These are phyloP conservation scores for Brassica carinata DNA, from an alignment of 345 rosid genomes.

Conservation along the genomic window DNA sequence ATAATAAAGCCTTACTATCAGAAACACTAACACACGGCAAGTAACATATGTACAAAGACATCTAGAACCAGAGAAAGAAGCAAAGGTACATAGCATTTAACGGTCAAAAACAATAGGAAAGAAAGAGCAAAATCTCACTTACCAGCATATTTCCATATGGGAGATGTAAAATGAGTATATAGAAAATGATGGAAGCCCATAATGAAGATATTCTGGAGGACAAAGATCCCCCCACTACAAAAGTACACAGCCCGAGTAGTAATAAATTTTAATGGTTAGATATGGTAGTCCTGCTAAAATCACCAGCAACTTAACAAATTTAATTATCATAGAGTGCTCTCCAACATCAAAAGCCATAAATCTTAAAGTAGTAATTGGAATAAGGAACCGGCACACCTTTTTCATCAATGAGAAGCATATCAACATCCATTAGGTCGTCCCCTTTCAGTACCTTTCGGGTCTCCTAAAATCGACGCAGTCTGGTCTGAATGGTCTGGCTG, in stretches of 20 bases:
- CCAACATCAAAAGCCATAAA: no score
- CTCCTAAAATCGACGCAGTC: no score
- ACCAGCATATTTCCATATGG: conserved; percentile 98
- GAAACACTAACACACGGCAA: conserved; percentile 88
- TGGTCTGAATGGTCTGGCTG: no score
- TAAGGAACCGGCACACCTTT: background rate
- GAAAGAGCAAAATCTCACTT: conserved; percentile 18
- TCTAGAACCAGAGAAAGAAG: conserved; percentile 54
- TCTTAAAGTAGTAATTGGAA: no score
- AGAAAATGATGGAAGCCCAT: conserved; percentile 90
- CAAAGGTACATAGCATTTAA: conserved; percentile 26
- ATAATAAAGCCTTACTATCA: conserved; percentile 68
- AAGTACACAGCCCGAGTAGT: conserved; percentile 84
- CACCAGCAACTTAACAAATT: no score
- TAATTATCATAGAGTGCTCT: no score
- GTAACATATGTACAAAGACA: conserved; percentile 93
- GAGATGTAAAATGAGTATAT: conserved; percentile 98
- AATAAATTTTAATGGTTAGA: conserved; percentile 28
- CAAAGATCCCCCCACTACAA: conserved; percentile 92
- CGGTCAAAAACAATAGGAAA: conserved; percentile 20
- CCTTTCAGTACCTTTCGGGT: no score
- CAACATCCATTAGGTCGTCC: no score
- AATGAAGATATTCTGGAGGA: conserved; percentile 91
- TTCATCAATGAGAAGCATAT: background rate
- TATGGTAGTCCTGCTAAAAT: no score